Percentiles rank a stretch among this genome's conserved stretches.
These are phyloP conservation scores for Porphyrellus sp. DNA, from an alignment of 1,284 basidiomycete genomes.

Conservation along the genomic window DNA sequence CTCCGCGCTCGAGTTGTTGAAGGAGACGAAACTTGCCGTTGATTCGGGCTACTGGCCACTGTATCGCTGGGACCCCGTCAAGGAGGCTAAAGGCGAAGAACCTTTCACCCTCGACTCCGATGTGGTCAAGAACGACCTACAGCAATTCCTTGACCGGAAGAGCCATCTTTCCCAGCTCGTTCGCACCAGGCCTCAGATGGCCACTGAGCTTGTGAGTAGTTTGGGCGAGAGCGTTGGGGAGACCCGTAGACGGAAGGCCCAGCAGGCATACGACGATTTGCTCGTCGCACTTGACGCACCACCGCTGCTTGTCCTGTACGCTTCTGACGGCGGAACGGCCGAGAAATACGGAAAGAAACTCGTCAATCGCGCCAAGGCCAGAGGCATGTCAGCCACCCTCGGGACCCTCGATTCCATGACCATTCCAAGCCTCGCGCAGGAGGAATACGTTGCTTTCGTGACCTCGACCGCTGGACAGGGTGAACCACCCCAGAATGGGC, in stretches of 20 bases:
- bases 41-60: conserved; percentile 98
- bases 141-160: conserved; percentile 92
- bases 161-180: conserved; percentile 94
- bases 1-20: conserved; percentile 84
- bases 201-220: conserved; percentile 81
- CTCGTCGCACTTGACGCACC: conserved; percentile 87
- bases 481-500: conserved; percentile 95
- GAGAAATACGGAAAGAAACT: conserved; percentile 96
- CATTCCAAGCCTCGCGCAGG: conserved; percentile 69
- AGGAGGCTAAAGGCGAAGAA: conserved; percentile 71
- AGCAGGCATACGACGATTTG: conserved; percentile 84
- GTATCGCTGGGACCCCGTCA: conserved; percentile 95
- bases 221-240: conserved; percentile 84
- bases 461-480: conserved; percentile 99
- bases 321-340: conserved; percentile 91
- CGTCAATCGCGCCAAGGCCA: conserved; percentile 76
- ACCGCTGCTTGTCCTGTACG: conserved; percentile 85
- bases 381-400: conserved; percentile 78
- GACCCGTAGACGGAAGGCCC: conserved; percentile 80
- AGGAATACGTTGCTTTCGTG: conserved; percentile 85
- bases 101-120: conserved; percentile 94
- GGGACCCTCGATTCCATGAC: conserved; percentile 76
- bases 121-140: conserved; percentile 91
- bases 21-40: conserved; percentile 96
- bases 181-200: conserved; percentile 76